Base-by-base conservation (phyloP, 345 rosid species). In the Dipteronia sinensis region DNA sequence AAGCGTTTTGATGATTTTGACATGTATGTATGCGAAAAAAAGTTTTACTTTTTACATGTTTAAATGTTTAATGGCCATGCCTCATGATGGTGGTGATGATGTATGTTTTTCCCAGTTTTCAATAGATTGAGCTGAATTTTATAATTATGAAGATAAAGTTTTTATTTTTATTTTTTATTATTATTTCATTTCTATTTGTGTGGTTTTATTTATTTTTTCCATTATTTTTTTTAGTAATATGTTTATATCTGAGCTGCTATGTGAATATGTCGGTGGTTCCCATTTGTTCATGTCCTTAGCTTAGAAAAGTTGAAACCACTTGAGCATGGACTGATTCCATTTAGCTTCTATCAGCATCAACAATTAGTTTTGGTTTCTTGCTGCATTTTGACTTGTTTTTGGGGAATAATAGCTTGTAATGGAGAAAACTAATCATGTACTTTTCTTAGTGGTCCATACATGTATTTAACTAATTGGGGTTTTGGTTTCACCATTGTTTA, bases 1-100 rank as follows among this genome's bases (percentile, higher is more conserved):
- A 56, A 76, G 76, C 71, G 38, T 78, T 80, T 75, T 51, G 78
- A 19, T 78, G 77, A 67, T 46, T 68, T 76, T 65, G 73, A 53
- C 73, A 67, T 73, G 75, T 62, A 49, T 75, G 73, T 65, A 73
- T 73, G 72, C 59, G 12, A 13, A 6, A 53, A 31, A 65, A 25
- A 42, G 67, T 69, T 63, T 69, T 59, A 69, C 69, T 47, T 56
- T 53, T 56, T 34, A 34, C 8, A 4, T 38, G 38, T 34, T 34
- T 34, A 34, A 34, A 34, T 20, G 55, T 40, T 46, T 56, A 58
- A 55, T 78, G 77, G 58, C 65, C 49, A 75, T 66, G 53, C 64
- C 62, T 64, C 46, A 65, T 76, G 73, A 25, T 74, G 64, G 34
- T 68, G 67, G 34, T 73, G 81, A 56, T 61, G 67, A 59, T 73